Evolutionary conservation across 129 eudicot genomes (phyloP), one percentile per base, ranked within the genome.

Genomic region (Calendula officinalis): DNA sequence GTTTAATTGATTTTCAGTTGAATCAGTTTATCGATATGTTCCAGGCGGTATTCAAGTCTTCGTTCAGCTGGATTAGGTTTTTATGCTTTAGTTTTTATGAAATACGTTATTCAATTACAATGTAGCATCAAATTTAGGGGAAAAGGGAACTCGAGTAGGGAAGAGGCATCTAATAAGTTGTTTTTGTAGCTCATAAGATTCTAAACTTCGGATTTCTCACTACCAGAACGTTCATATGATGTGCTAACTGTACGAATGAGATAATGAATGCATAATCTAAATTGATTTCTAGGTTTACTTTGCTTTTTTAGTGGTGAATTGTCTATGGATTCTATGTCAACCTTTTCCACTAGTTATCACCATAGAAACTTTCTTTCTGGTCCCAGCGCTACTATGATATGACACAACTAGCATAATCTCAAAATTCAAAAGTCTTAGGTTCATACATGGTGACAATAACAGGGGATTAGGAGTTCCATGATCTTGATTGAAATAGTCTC

Each of bases 271-370:
- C 15, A 3, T 60, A 40, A 13, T 4, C 50, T 38, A 54, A 34
- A 44, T 72, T 54, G 41, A 45, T 64, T 22, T 64, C 42, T 64
- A 39, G 52, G 54, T 65, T 56, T 60, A 15, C 65, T 56, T 73
- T 41, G 37, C 43, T 10, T 11, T 42, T 4, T 12, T 64, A 12
- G 46, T 56, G 60, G 32, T 73, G 71, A 17, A 3, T 34, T 64
- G 44, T 5, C 57, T 60, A 32, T 17, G 7, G 45, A 35, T 16
- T 56, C 38, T 43, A 22, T 22, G 51, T 15, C 56, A 22, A 12
- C 50, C 49, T 38, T 66, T 51, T 66, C 51, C 41, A 50, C 38
- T 36, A 49, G 58, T 11, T 38, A 49, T 33, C 51, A 42, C 62
- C 53, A 8, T 52, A 47, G 7, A 52, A 43, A 66, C 52, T 39